Evolutionary conservation across 2,329 filamentous ascomycete species (phyloP), one percentile per base, ranked within the genome.

Genomic region (Gaeumannomyces tritici): DNA sequence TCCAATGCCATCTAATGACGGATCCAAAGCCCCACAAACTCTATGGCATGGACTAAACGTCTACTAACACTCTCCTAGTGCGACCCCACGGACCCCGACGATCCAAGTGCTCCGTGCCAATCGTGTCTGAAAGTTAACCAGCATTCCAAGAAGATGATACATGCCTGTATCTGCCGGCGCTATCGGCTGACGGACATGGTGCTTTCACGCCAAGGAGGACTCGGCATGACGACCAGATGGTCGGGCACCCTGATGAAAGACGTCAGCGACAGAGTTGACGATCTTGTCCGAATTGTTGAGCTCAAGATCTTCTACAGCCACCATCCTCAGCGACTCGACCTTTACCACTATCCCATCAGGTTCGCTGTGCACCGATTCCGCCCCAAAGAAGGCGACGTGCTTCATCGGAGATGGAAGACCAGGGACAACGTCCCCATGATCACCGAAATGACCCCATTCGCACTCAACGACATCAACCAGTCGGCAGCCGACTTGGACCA

Each of bases 131-230:
- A 66, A 1, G 72, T 79, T 3, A 70, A 72, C 13, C 70, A 67
- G 31, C 72, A 71, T 0, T 80, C 79, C 0, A 77, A 76, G 54
- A 83, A 80, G 65, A 77, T 78, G 2, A 75, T 82, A 6, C 80
- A 82, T 62, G 70, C 72, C 28, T 67, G 78, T 5, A 73, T 74
- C 0, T 83, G 81, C 62, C 67, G 73, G 18, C 75, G 80, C 15
- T 74, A 71, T 65, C 79, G 77, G 64, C 69, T 83, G 13, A 74
- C 72, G 28, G 73, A 78, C 11, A 70, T 76, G 21, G 66, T 70
- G 1, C 67, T 80, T 4, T 78, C 74, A 64, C 79, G 80, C n/a
- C 67, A 69, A 1, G 75, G 77, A 5, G 77, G 78, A 1, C 71
- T 81, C 18, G 67, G 71, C 2, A 71, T 82, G 29, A 83, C 80